Base-by-base conservation (phyloP, 1,139 yeast species). In the Pichia sp. region DNA sequence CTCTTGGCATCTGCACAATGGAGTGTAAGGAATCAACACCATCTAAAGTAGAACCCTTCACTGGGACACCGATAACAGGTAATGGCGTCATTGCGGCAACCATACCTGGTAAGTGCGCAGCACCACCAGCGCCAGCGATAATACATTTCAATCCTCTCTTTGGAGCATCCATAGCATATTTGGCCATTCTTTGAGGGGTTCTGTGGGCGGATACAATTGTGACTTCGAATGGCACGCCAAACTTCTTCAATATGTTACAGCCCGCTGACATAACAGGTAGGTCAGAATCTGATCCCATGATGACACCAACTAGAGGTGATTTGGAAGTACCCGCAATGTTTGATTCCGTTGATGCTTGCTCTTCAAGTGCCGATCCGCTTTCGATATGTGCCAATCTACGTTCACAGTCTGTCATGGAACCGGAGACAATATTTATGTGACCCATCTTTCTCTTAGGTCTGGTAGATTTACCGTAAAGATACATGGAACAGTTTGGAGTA, bases 111-210 rank as follows among this genome's bases (percentile, higher is more conserved):
- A 91, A 69, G 60, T 91, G 99, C 7, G 98, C 99, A 36, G 99
- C 98, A 51, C 99, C 98, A 32, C 99, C 99, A 12, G 99, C 99
- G 49, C 98, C 99, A 4, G 99, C 98, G 57, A 91, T 93, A 34
- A 91, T 88, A 39, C 77, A 82, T 60, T 84, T 85, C 45, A 91
- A 58, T 7, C 98, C 98, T 52, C 97, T 73, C 38, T 74, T 64
- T 22, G 91, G 75, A 5, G 98, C 98, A 45, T 80, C 81, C 30
- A 76, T 72, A 4, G 98, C 96, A 55, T 83, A 93, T 52, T 79
- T 73, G 39, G 84, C 69, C 98, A 91, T 91, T 59, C 96, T 74
- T 46, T 81, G 84, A 5, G 98, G 98, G 1, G 98, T 93, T 59
- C 99, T 77, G 59, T 91, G 99, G 3, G 99, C 99, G 41, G 95